Evolutionary conservation across 495 filamentous ascomycete genomes (phyloP).

Genomic region (Bacidia rubella): DNA sequence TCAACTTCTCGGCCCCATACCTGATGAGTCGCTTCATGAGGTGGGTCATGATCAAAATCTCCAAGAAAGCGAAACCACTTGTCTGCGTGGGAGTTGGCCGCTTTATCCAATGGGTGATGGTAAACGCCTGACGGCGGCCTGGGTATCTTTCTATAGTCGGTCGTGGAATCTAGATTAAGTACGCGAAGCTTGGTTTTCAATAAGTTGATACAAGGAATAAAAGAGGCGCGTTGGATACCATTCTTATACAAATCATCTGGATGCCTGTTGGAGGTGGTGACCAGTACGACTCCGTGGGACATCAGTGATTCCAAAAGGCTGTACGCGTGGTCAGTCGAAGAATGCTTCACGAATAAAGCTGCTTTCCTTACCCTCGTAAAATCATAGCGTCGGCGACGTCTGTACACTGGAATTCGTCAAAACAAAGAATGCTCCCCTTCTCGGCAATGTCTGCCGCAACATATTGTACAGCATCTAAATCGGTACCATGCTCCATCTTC

Average conservation of each 20-base stretch:
- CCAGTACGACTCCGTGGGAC: slow-evolving; percentile 89
- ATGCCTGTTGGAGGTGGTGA: slow-evolving; percentile 95
- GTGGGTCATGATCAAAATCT: slow-evolving; percentile 63
- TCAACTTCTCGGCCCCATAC: slow-evolving; percentile 89
- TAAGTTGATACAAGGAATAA: slow-evolving; percentile 89
- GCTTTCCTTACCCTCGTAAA: slow-evolving; percentile 45
- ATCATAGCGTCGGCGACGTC: slow-evolving; percentile 99
- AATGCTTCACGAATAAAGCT: neutral
- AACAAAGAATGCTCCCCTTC: slow-evolving; percentile 75
- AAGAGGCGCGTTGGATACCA: slow-evolving; percentile 88
- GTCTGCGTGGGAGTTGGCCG: slow-evolving; percentile 66
- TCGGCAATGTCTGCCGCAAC: slow-evolving; percentile 87
- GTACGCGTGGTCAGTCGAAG: slow-evolving; percentile 5
- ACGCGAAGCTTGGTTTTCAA: slow-evolving; percentile 71
- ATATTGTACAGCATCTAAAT: slow-evolving; percentile 84
- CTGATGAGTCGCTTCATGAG: slow-evolving; percentile 60
- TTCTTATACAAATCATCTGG: slow-evolving; percentile 95
- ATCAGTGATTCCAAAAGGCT: slow-evolving; percentile 80
- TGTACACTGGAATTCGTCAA: slow-evolving; percentile 98
- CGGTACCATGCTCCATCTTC: slow-evolving; percentile 77
- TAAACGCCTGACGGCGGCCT: slow-evolving; percentile 90
- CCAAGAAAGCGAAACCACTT: slow-evolving; percentile 93
- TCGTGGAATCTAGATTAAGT: slow-evolving; percentile 87
- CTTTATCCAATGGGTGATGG: slow-evolving; percentile 66
- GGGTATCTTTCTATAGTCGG: slow-evolving; percentile 94